Percentiles rank a stretch among this genome's conserved stretches.
Evolutionary conservation across 768 basidiomycete genomes (phyloP).

Genomic region (Macrocybe gigantea): DNA sequence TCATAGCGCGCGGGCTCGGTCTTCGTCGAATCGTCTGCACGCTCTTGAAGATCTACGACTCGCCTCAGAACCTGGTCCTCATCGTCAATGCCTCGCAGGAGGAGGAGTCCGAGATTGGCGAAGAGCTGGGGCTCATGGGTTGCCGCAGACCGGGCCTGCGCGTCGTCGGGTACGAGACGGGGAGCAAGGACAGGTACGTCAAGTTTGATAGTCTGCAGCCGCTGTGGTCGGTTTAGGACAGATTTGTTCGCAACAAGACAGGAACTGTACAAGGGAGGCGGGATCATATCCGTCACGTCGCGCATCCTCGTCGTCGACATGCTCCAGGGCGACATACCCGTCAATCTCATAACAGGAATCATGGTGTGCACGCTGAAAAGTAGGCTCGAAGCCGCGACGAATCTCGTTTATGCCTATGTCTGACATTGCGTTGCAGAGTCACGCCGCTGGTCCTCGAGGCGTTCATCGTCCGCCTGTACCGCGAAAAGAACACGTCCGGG

Average conservation of each 20-base stretch:
- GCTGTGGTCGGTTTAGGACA: background rate
- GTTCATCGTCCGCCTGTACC: constrained; percentile 87
- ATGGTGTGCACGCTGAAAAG: constrained; percentile 91
- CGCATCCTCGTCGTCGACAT: constrained; percentile 95
- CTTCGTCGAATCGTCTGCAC: constrained; percentile 79
- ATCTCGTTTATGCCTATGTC: background rate
- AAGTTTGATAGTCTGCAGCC: background rate
- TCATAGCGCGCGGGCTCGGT: constrained; percentile 89
- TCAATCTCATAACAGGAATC: constrained; percentile 81
- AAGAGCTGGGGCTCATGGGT: constrained; percentile 90
- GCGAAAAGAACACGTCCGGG: constrained; percentile 83
- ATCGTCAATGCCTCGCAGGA: constrained; percentile 80
- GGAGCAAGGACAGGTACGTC: constrained; percentile 70
- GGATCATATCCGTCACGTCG: constrained; percentile 87
- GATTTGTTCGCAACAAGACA: constrained; percentile 43
- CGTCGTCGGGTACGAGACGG: constrained; percentile 78
- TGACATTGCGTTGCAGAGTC: constrained; percentile 43
- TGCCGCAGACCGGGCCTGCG: constrained; percentile 82
- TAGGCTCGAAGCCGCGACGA: constrained; percentile 23
- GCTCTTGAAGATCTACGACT: constrained; percentile 89
- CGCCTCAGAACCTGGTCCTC: constrained; percentile 75
- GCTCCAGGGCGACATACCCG: constrained; percentile 81
- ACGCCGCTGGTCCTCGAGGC: constrained; percentile 82
- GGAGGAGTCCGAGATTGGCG: constrained; percentile 88
- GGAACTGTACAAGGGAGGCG: constrained; percentile 81